Base-by-base conservation (phyloP, 2,329 filamentous ascomycete genomes). In the Cladophialophora bantiana region DNA sequence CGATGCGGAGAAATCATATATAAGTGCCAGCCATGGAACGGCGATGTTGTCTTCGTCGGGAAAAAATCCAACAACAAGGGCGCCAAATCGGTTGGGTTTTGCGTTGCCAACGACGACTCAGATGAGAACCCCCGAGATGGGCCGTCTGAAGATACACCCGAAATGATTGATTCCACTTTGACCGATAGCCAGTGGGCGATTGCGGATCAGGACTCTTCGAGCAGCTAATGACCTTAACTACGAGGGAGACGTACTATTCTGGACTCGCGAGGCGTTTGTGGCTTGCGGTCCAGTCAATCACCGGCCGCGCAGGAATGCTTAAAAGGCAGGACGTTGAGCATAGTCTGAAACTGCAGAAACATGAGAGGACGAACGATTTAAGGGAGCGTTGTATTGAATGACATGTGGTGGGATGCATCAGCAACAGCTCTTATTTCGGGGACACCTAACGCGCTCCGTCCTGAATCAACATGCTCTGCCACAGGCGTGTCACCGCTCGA, bases 1-100 rank as follows among this genome's bases (percentile, higher is more conserved):
- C 86, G 95, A 20, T 99, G 95, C 75, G 94, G 94, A 18, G 90
- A 92, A 75, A 77, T 90, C 20, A 88, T 96, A 57, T 93, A 90
- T 75, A 89, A 94, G 76, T 98, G 94, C 78, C 89, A 88, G 76
- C 93, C 95, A 0, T 99, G 95, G 95, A 88, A 84, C 73, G 95
- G 95, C 31, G 95, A 97, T 78, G 91, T 98, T 18, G 78, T 97
- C 15, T 78, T 69, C 5, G 69, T 64, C 53, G 89, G 90, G 75
- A 81, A 84, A 18, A 78, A 79, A 48, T 48, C 68, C 10, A 75
- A 73, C 59, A 74, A 75, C 68, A 83, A 78, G 72, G 77, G 31
- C 75, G 68, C 77, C 71, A 79, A 55, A 77, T 68, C 78, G 10
- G 89, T 91, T 32, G 86, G 86, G 0, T 91, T 90, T 75, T 83